These are phyloP conservation scores for Bauhinia variegata DNA, from an alignment of 306 rosid species.

Conservation along the genomic window DNA sequence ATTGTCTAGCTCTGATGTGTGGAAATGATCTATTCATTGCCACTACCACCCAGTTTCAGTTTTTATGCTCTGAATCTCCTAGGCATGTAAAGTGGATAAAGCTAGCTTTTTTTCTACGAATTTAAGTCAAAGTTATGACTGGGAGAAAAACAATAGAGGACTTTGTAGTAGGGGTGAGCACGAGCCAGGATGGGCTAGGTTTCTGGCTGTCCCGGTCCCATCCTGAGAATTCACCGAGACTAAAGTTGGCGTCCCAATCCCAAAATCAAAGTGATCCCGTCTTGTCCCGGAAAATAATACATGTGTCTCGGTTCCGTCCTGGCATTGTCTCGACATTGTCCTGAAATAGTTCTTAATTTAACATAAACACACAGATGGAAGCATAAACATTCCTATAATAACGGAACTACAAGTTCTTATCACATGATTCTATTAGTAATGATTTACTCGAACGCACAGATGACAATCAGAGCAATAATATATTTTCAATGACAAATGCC, in stretches of 20 bases:
- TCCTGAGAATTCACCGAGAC: too few species aligned
- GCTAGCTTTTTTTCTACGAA: background rate
- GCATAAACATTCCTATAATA: background rate
- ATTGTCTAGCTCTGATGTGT: slow-evolving; percentile 8
- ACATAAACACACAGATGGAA: background rate
- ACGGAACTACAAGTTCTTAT: background rate
- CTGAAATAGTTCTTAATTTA: too few species aligned
- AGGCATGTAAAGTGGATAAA: slow-evolving; percentile 21
- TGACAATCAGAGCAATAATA: background rate
- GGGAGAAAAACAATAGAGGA: background rate
- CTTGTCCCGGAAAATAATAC: too few species aligned
- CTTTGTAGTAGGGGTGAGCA: too few species aligned
- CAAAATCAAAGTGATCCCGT: too few species aligned
- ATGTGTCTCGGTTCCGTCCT: too few species aligned
- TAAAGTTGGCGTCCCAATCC: too few species aligned
- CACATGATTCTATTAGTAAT: background rate
- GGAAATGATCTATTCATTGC: background rate
- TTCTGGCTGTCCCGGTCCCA: too few species aligned
- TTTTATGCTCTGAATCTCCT: slow-evolving; percentile 16
- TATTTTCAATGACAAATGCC: background rate
- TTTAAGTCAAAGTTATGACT: slow-evolving; percentile 4
- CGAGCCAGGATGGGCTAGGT: too few species aligned
- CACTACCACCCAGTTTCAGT: slow-evolving; percentile 25
- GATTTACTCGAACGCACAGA: background rate
- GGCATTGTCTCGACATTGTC: too few species aligned